phyloP scores from a whole-genome alignment of 768 basidiomycete species.

The Phaffia tasmanica region DNA sequence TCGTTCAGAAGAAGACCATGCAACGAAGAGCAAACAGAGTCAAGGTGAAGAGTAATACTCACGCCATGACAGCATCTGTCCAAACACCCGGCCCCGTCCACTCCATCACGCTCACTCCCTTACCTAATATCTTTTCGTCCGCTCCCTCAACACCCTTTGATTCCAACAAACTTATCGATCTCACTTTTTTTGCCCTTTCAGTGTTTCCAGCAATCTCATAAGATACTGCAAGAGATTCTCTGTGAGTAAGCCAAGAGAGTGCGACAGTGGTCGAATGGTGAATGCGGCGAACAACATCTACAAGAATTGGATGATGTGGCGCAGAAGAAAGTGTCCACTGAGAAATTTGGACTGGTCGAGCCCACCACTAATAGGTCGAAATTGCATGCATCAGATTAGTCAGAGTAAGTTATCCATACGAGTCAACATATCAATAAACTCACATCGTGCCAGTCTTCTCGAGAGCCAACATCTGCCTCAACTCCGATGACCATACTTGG shows the following conservation, averaged over 20 bases:
- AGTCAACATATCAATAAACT: not conserved
- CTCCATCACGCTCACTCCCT: slow-evolving; percentile 39
- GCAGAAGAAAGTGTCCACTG: slow-evolving; percentile 43
- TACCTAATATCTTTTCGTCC: slow-evolving; percentile 27
- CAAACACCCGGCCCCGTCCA: slow-evolving; percentile 40
- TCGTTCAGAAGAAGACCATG: not conserved
- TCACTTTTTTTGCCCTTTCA: not conserved
- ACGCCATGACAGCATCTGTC: slow-evolving; percentile 39
- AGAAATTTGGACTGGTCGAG: slow-evolving; percentile 40
- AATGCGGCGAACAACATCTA: slow-evolving; percentile 40
- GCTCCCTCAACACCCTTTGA: slow-evolving; percentile 24
- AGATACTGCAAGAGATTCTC: not conserved
- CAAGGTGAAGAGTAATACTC: not conserved
- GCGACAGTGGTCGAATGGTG: slow-evolving; percentile 6
- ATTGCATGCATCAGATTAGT: not conserved
- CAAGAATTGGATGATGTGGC: slow-evolving; percentile 41
- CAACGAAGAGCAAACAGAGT: not conserved
- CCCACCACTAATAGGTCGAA: slow-evolving; percentile 32
- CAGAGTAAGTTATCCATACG: not conserved
- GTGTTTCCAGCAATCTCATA: not conserved
- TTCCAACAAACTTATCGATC: not conserved
- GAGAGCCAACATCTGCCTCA: slow-evolving; percentile 43
- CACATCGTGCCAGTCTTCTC: slow-evolving; percentile 41
- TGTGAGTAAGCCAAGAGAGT: not conserved
- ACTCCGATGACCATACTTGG: slow-evolving; percentile 41